Conservation (phyloP, 805 yeast genomes). For the Sungouiella blattae region DNA sequence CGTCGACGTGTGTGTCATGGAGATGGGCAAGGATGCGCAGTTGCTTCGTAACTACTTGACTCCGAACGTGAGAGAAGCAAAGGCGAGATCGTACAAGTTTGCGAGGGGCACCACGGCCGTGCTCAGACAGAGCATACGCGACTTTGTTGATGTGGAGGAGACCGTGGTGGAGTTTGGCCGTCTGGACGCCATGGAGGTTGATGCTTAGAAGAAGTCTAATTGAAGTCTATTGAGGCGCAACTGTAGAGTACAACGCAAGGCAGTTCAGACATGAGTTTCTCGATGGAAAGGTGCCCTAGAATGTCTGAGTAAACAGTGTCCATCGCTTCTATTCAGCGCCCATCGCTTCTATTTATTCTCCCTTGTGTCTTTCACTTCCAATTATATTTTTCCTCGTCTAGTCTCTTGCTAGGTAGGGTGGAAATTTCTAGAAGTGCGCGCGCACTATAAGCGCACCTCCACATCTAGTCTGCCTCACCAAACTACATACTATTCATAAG, state of each 20-base stretch:
- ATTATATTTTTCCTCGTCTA: background rate
- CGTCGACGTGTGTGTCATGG: slow-evolving; percentile 97
- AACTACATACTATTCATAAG: background rate
- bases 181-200: slow-evolving; percentile 41
- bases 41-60: slow-evolving; percentile 82
- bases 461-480: slow-evolving; percentile 1
- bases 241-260: no score
- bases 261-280: no score
- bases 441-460: slow-evolving; percentile 1
- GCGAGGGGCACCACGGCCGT: slow-evolving; percentile 93
- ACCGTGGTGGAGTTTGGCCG: slow-evolving; percentile 43
- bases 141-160: slow-evolving; percentile 66
- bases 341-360: no score
- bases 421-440: slow-evolving; percentile 8
- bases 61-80: slow-evolving; percentile 83
- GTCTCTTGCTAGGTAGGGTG: no score
- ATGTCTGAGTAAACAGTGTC: no score
- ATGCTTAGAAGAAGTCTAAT: no score
- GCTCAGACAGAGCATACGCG: slow-evolving; percentile 62
- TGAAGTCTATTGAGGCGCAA: no score
- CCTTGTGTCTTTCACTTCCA: no score
- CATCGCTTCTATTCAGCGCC: no score
- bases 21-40: slow-evolving; percentile 82
- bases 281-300: no score
- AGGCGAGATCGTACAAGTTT: slow-evolving; percentile 81